Base-by-base conservation (phyloP, 345 rosid species). In the Physaria fendleri region DNA sequence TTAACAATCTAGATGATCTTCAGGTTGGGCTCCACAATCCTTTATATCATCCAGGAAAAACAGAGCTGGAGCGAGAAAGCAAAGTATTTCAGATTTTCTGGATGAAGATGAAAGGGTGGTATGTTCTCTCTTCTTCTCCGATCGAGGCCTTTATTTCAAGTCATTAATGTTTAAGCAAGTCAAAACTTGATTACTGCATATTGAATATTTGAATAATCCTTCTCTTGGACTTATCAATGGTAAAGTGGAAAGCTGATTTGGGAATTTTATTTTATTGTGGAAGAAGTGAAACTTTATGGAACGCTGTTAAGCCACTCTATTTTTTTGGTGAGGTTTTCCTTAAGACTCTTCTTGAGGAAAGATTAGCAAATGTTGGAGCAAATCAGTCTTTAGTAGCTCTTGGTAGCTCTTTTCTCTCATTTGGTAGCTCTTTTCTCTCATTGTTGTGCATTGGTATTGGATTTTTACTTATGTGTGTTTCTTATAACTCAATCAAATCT, bases 261-360 rank as follows among this genome's bases (percentile, higher is more conserved):
- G 16, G 6, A 24, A 20, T 18, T 27, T 37, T 28, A 5, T 33
- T 18, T 22, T 17, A 20, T 9, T 39, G 17, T 32, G 25, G 50
- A 47, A 38, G n/a, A n/a, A 8, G 8, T 47, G 37, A 42, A n/a
- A 25, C 27, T 62, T 13, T 15, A 10, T 47, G n/a, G 37, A 4
- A 56, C 1, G 14, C 39, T 41, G 28, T 25, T 48, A 30, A 49
- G 27, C n/a, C n/a, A n/a, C n/a, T n/a, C n/a, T n/a, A n/a, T n/a
- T n/a, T n/a, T n/a, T n/a, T n/a, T n/a, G n/a, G 99, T 44, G 99
- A 89, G 64, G 81, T 66, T 53, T 89, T 93, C 74, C 85, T 93
- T 10, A 77, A 67, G 49, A 68, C 72, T 48, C 86, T 93, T 64
- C 63, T 86, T 37, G 72, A 76, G 15, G 94, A 84, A 51, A 75